Conservation (phyloP, 73 alveolate species). For the Blepharisma japonicum region DNA sequence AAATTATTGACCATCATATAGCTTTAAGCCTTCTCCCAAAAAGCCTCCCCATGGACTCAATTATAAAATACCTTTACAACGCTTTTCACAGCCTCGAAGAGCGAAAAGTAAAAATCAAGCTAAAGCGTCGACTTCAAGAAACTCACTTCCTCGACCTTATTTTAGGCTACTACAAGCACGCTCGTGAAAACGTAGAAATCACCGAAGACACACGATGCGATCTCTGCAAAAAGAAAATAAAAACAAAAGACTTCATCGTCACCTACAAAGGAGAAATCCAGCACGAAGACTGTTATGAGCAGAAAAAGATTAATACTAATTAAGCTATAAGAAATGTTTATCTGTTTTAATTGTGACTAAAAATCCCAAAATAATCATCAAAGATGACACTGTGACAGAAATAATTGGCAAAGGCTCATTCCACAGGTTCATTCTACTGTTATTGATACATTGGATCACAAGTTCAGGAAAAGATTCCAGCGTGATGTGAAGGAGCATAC, state of each 20-base stretch:
- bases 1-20: slow-evolving; percentile 15
- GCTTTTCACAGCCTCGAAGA: background rate
- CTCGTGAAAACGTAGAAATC: slow-evolving; percentile 2
- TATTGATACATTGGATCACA: background rate
- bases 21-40: slow-evolving; percentile 15
- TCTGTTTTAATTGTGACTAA: slow-evolving; percentile 13
- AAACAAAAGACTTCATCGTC: background rate
- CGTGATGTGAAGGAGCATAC: background rate
- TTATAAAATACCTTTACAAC: slow-evolving; percentile 15
- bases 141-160: background rate
- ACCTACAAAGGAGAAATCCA: background rate
- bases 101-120: background rate
- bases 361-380: background rate
- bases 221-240: slow-evolving; percentile 5
- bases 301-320: background rate
- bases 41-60: background rate
- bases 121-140: background rate
- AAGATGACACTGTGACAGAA: background rate
- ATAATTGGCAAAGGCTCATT: background rate
- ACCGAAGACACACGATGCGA: slow-evolving; percentile 25
- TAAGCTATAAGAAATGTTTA: slow-evolving; percentile 1
- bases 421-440: background rate
- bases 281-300: background rate
- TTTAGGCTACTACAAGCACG: background rate
- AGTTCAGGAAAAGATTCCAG: slow-evolving; percentile 23